phyloP scores from a whole-genome alignment of 2,329 filamentous ascomycete species.

The Ophiostoma populinum region DNA sequence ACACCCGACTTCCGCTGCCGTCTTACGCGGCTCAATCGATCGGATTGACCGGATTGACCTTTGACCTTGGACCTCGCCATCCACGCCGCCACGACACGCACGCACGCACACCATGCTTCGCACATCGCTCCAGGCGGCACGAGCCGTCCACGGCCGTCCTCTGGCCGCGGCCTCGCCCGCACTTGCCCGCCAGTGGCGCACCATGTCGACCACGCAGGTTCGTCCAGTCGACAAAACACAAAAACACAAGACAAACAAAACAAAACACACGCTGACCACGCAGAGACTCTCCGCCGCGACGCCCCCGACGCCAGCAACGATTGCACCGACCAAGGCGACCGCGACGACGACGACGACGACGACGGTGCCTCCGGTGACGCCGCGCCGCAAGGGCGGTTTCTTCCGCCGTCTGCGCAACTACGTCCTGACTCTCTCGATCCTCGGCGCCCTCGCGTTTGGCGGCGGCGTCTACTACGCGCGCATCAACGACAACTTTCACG shows the following conservation, averaged over 20 bases:
- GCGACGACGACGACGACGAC: constrained; percentile 21
- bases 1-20: no score
- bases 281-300: no score
- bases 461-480: constrained; percentile 87
- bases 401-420: constrained; percentile 60
- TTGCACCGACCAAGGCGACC: constrained; percentile 21
- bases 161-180: constrained; percentile 28
- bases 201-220: constrained; percentile 11
- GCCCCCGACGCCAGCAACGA: no score
- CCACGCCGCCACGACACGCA: constrained; percentile 26
- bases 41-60: no score
- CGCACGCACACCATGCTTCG: constrained; percentile 53
- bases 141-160: constrained; percentile 38
- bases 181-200: constrained; percentile 37
- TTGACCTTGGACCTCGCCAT: no score
- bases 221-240: neutral
- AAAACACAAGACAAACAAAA: no score
- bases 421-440: constrained; percentile 57
- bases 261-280: no score
- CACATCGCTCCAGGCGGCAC: constrained; percentile 48
- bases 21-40: no score
- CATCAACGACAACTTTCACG: constrained; percentile 93
- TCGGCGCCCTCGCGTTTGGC: constrained; percentile 63
- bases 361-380: constrained; percentile 21
- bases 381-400: constrained; percentile 42